Evolutionary conservation across 2,329 filamentous ascomycete species (phyloP).

Genomic region (Colletotrichum tamarilloi): DNA sequence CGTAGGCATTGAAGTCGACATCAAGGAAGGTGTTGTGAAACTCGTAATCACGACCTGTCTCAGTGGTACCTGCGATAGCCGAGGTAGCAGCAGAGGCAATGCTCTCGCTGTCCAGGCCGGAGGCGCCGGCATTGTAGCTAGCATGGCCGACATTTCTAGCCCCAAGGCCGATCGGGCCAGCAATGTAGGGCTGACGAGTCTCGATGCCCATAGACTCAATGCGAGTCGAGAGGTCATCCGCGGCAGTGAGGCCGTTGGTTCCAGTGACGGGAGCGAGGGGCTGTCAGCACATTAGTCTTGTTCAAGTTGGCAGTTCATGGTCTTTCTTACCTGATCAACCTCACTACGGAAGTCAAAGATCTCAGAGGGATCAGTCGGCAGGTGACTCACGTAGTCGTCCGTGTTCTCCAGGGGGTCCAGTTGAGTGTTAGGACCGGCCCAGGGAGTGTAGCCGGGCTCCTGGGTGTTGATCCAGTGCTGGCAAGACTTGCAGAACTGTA

Average conservation of each 20-base stretch:
- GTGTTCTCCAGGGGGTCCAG: constrained; percentile 18
- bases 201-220: not conserved
- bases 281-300: not conserved
- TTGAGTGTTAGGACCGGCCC: constrained; percentile 15
- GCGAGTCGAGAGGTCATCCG: not conserved
- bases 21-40: not conserved
- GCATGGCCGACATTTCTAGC: not conserved
- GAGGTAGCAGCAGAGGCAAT: constrained; percentile 1
- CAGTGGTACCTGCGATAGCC: not conserved
- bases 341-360: constrained; percentile 19
- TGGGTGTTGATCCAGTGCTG: constrained; percentile 49
- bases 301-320: not conserved
- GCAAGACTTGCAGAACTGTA: constrained; percentile 48
- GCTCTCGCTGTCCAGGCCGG: not conserved
- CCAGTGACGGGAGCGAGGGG: constrained; percentile 28
- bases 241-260: constrained; percentile 1
- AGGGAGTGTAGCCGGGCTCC: constrained; percentile 41
- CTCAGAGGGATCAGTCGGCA: constrained; percentile 23
- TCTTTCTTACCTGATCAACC: constrained; percentile 5
- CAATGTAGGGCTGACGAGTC: not conserved
- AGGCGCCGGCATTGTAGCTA: not conserved
- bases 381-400: not conserved
- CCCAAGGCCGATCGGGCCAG: too few species aligned
- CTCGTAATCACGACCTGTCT: not conserved
- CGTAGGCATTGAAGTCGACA: constrained; percentile 42